Conservation (phyloP, 148 eudicot genomes). For the Dianthus caryophyllus region DNA sequence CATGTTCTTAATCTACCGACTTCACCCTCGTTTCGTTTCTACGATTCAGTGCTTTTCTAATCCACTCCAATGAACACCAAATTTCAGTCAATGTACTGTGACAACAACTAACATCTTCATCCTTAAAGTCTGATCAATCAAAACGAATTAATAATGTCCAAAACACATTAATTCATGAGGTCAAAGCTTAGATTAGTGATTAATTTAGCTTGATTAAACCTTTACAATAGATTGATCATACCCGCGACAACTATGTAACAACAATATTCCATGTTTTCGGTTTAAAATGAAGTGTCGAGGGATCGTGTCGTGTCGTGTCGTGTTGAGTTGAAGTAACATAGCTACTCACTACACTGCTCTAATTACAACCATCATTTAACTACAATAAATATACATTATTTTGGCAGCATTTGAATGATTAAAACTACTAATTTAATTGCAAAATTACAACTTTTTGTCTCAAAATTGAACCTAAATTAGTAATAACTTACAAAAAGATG, state of each 20-base stretch:
- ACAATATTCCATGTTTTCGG: no score
- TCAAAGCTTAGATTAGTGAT: neutral
- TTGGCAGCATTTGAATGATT: no score
- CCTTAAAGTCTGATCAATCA: constrained; percentile 15
- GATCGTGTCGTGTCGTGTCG: no score
- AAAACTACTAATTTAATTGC: neutral
- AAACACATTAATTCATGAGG: no score
- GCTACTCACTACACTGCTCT: neutral
- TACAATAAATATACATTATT: no score
- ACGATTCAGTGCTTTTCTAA: constrained; percentile 21
- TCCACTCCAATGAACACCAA: constrained; percentile 10
- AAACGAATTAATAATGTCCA: neutral
- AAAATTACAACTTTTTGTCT: neutral
- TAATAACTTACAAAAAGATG: no score
- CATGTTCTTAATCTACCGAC: constrained; percentile 37
- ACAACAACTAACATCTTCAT: neutral
- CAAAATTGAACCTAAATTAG: neutral
- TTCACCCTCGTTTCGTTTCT: constrained; percentile 13
- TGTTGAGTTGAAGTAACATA: no score
- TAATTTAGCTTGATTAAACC: neutral
- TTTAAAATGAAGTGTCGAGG: no score
- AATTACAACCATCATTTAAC: neutral
- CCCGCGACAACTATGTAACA: no score
- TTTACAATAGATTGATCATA: no score
- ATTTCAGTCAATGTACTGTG: neutral